Evolutionary conservation across 1,284 basidiomycete genomes (phyloP).

Genomic region (Rhizoctonia solani): DNA sequence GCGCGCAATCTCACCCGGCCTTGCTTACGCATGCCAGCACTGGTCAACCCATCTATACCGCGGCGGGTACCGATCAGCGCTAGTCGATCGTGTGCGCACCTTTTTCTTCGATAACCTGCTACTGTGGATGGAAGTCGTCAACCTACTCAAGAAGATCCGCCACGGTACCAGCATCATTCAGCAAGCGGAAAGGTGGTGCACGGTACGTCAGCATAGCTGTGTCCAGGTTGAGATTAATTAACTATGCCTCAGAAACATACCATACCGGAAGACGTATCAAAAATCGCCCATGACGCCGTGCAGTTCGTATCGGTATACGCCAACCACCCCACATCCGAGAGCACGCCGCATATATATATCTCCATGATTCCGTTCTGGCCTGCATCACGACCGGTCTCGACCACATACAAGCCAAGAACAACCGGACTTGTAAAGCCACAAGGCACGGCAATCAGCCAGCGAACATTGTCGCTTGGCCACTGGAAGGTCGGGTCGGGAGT

Average conservation of each 20-base stretch:
- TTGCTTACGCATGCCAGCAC: constrained; percentile 14
- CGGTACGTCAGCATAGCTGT: background rate
- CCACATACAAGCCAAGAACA: background rate
- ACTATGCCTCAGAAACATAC: too few relatives aligned
- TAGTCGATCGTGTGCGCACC: background rate
- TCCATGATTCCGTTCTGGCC: constrained; percentile 4
- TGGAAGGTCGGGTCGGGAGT: too few relatives aligned
- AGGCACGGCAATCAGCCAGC: too few relatives aligned
- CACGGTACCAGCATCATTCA: background rate
- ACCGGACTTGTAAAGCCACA: background rate
- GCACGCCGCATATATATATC: constrained; percentile 13
- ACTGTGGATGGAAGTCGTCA: constrained; percentile 23
- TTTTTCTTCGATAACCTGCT: background rate
- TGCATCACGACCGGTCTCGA: background rate
- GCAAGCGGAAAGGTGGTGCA: background rate
- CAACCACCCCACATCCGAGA: background rate
- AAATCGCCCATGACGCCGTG: background rate
- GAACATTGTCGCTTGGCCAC: too few relatives aligned
- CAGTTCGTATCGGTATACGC: background rate
- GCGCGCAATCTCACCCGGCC: background rate
- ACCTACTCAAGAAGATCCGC: background rate
- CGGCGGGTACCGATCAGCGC: background rate
- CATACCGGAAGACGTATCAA: too few relatives aligned
- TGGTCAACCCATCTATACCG: background rate
- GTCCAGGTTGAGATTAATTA: background rate